phyloP scores from a whole-genome alignment of 2,329 filamentous ascomycete species.

The Cucurbitaria berberidis region DNA sequence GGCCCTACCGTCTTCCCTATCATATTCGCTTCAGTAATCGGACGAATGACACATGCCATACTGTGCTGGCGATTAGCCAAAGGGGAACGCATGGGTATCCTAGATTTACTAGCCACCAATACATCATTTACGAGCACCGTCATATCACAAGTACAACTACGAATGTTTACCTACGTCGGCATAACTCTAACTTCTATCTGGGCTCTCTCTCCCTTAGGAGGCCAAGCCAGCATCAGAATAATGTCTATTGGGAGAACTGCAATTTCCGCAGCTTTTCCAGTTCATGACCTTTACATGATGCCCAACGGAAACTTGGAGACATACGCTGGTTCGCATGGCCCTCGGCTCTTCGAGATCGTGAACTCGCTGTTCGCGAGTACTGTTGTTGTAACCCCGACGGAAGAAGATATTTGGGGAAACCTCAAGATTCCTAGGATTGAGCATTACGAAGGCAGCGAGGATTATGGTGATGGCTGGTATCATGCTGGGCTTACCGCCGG shows the following conservation, averaged over 20 bases:
- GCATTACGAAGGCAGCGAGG: not conserved
- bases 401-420: conserved; percentile 1
- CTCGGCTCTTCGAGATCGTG: not conserved
- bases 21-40: conserved; percentile 3
- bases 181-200: not conserved
- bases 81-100: conserved; percentile 1
- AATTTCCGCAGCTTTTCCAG: not conserved
- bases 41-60: not conserved
- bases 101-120: conserved; percentile 3
- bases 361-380: not conserved
- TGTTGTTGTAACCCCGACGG: not conserved
- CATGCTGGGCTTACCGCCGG: not conserved
- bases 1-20: conserved; percentile 10
- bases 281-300: not conserved
- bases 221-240: conserved; percentile 4
- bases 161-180: not conserved
- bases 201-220: conserved; percentile 5
- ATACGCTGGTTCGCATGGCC: not conserved
- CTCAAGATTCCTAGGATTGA: conserved; percentile 8
- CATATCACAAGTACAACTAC: not conserved
- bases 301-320: not conserved
- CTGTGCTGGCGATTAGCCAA: conserved; percentile 3
- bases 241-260: not conserved
- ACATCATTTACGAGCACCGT: conserved; percentile 7
- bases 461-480: not conserved